phyloP scores from a whole-genome alignment of 257 asterid genomes.

The Oldenlandia corymbosa region DNA sequence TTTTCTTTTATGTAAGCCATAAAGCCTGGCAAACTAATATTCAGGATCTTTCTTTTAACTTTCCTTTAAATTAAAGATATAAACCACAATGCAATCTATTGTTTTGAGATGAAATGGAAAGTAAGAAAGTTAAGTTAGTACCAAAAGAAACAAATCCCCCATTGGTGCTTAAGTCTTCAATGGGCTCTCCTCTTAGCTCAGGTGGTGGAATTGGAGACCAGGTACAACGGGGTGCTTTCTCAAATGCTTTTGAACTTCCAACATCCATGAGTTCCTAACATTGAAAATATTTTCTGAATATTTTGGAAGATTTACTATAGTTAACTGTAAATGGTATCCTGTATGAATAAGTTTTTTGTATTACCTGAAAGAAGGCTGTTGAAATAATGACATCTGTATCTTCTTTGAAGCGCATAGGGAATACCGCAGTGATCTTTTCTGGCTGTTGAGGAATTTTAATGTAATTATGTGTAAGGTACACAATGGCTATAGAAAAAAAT shows the following conservation, averaged over 20 bases:
- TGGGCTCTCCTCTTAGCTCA: slow-evolving; percentile 79
- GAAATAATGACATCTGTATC: slow-evolving; percentile 67
- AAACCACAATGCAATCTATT: not conserved
- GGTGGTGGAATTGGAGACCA: slow-evolving; percentile 90
- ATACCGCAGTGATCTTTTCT: slow-evolving; percentile 58
- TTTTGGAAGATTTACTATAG: not conserved
- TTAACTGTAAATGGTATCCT: not conserved
- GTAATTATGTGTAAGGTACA: slow-evolving; percentile 7
- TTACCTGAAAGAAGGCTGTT: slow-evolving; percentile 78
- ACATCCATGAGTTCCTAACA: slow-evolving; percentile 79
- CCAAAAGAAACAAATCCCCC: slow-evolving; percentile 90
- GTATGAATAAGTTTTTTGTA: slow-evolving; percentile 3
- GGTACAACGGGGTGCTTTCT: slow-evolving; percentile 70
- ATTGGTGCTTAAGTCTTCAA: slow-evolving; percentile 79
- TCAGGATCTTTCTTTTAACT: not conserved
- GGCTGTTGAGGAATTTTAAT: slow-evolving; percentile 38
- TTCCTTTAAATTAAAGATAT: not conserved
- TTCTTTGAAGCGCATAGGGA: slow-evolving; percentile 87
- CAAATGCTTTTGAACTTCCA: slow-evolving; percentile 42
- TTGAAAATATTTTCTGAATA: not conserved
- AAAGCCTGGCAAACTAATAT: not conserved
- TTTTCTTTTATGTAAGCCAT: not conserved
- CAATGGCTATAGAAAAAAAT: not conserved
- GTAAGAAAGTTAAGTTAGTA: slow-evolving; percentile 19
- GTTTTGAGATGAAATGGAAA: not conserved